Evolutionary conservation across 2,329 filamentous ascomycete genomes (phyloP), one percentile per base, ranked within the genome.

Genomic region (Keithomyces neogunnii): DNA sequence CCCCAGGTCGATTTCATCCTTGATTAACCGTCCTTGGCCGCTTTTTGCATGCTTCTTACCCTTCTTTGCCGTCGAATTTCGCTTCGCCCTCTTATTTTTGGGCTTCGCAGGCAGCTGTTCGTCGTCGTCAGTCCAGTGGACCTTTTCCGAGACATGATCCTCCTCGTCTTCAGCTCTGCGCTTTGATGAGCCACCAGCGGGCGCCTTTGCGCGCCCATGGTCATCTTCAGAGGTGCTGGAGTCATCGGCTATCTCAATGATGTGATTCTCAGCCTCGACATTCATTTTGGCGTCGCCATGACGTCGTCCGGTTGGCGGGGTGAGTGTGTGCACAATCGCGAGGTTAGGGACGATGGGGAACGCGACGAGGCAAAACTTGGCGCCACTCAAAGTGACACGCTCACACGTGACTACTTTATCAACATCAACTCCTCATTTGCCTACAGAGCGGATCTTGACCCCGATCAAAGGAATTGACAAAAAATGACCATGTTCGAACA

Each of bases 61-160:
- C 26, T 60, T 63, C 46, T 61, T 66, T 2, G 53, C 51, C 1
- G 57, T 62, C 10, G 63, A 62, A 40, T 67, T 66, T 10, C 63
- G 57, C 47, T 60, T 63, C 4, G 56, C 57, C 51, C 57, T 60
- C 13, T 57, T 56, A 38, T 61, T 72, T 53, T 77, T 77, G 72
- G 77, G 50, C 62, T 69, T 61, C 69, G 79, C 69, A 56, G 88
- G 88, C 6, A 76, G 74, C 28, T 75, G 73, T 30, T 80, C 77
- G 1, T 81, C 81, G 36, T 85, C 80, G 51, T 82, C 81, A 3
- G 76, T 78, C 75, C 74, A 80, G n/a, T 69, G 62, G 1, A 76
- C 68, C 57, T 74, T 76, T 51, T 74, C 72, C 13, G 66, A 65
- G 32, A 69, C 59, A 5, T 67, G 62, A 8, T 59, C 44, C 2